A percentile compares a stretch with the other conserved stretches of the same genome.
These are phyloP conservation scores for Pythium phragmitis DNA, from an alignment of 352 stramenopile genomes.

Conservation along the genomic window DNA sequence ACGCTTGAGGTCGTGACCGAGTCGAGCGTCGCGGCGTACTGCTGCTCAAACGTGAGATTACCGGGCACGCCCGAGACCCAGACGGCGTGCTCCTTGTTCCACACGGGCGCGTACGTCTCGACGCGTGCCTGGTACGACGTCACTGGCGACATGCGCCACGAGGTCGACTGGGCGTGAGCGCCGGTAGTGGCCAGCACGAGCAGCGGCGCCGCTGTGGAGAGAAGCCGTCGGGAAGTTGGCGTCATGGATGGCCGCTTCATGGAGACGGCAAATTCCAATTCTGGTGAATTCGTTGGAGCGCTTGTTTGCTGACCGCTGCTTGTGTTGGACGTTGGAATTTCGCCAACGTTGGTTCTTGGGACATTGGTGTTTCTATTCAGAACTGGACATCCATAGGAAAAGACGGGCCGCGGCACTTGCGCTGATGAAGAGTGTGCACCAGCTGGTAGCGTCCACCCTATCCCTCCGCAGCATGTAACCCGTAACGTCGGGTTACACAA, in stretches of 20 bases:
- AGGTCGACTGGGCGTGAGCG: neutral
- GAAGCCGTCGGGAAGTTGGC: neutral
- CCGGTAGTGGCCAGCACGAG: neutral
- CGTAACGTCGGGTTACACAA: too few relatives aligned
- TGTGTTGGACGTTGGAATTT: neutral
- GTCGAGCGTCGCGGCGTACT: conserved; percentile 61
- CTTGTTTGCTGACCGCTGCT: neutral
- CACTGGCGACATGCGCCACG: conserved; percentile 49
- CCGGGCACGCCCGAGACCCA: conserved; percentile 47
- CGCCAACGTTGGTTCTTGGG: neutral
- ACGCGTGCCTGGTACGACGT: conserved; percentile 59
- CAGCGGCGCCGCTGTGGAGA: neutral
- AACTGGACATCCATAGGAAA: too few relatives aligned
- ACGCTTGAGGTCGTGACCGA: conserved; percentile 81
- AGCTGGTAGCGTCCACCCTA: too few relatives aligned
- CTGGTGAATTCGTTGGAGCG: neutral
- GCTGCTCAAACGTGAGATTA: conserved; percentile 40
- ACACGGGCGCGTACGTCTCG: conserved; percentile 49
- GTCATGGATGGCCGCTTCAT: neutral
- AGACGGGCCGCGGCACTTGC: too few relatives aligned
- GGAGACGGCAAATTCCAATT: neutral
- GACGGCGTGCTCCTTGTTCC: conserved; percentile 41
- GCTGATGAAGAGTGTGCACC: too few relatives aligned
- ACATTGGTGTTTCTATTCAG: too few relatives aligned
- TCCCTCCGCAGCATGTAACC: too few relatives aligned